Conservation (phyloP, 352 stramenopile species). For the Pythium aquatile region DNA sequence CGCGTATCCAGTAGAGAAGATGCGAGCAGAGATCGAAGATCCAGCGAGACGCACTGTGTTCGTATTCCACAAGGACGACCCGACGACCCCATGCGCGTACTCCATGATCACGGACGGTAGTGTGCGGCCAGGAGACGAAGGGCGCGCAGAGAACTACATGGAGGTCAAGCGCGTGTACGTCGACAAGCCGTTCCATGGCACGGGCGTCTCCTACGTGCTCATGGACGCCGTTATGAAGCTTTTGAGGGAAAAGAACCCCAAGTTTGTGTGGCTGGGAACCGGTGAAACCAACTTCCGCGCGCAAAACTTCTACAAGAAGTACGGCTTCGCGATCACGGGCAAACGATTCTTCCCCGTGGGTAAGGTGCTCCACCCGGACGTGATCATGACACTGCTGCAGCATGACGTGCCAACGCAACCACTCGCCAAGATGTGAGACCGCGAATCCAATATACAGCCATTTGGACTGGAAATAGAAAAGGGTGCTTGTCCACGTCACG, state of each 20-base stretch:
- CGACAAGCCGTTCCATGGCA: slow-evolving; percentile 31
- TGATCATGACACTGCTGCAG: slow-evolving; percentile 12
- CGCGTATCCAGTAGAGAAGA: slow-evolving; percentile 24
- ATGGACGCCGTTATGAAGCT: slow-evolving; percentile 32
- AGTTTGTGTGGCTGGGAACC: slow-evolving; percentile 32
- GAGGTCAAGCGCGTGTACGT: slow-evolving; percentile 39
- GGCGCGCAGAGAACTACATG: slow-evolving; percentile 19
- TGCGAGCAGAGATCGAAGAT: slow-evolving; percentile 27
- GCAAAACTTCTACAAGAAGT: slow-evolving; percentile 38
- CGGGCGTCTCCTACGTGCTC: slow-evolving; percentile 26
- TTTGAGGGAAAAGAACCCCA: slow-evolving; percentile 21
- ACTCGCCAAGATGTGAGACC: neutral
- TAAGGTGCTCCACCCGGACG: slow-evolving; percentile 12
- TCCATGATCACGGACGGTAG: slow-evolving; percentile 29
- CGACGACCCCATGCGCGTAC: slow-evolving; percentile 23
- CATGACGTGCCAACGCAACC: neutral
- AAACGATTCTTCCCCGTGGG: slow-evolving; percentile 29
- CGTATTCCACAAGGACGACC: slow-evolving; percentile 19
- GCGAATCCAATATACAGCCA: too few relatives aligned
- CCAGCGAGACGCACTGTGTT: slow-evolving; percentile 25
- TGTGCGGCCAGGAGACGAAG: slow-evolving; percentile 22
- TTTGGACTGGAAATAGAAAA: too few relatives aligned
- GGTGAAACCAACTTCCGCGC: slow-evolving; percentile 33
- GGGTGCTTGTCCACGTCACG: too few relatives aligned
- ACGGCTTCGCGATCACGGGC: slow-evolving; percentile 31